These are phyloP conservation scores for Candida maltosa DNA, from an alignment of 805 yeast species.

Conservation along the genomic window DNA sequence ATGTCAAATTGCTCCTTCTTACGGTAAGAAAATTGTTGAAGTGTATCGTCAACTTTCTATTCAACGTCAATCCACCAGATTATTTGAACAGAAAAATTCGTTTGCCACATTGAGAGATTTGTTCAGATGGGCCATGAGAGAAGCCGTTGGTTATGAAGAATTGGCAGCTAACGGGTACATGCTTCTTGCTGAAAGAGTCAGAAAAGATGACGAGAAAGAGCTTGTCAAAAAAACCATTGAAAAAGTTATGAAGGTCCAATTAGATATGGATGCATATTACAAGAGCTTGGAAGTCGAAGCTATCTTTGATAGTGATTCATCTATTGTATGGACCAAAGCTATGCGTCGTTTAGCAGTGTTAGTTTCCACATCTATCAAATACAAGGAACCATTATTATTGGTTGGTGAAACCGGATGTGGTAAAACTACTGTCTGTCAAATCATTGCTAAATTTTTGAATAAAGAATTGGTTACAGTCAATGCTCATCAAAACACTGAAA, in stretches of 20 bases:
- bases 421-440: conserved; percentile 90
- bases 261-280: conserved; percentile 70
- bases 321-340: conserved; percentile 89
- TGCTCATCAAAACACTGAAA: conserved; percentile 97
- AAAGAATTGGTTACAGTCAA: conserved; percentile 73
- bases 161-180: conserved; percentile 93
- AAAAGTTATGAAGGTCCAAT: conserved; percentile 80
- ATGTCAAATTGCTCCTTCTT: conserved; percentile 90
- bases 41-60: conserved; percentile 84
- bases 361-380: conserved; percentile 66
- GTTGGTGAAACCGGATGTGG: conserved; percentile 99
- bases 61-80: conserved; percentile 79
- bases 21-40: conserved; percentile 88
- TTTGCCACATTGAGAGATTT: conserved; percentile 96
- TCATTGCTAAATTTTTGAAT: conserved; percentile 57
- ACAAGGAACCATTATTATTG: conserved; percentile 83
- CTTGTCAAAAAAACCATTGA: conserved; percentile 78
- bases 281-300: conserved; percentile 47
- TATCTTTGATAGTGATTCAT: conserved; percentile 31
- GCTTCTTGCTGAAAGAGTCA: conserved; percentile 91
- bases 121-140: conserved; percentile 94
- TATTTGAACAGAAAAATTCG: conserved; percentile 90
- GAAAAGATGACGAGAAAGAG: conserved; percentile 71
- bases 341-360: conserved; percentile 83
- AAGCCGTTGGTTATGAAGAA: conserved; percentile 94